A percentile compares a stretch with the other conserved stretches of the same genome.
phyloP scores from a whole-genome alignment of 202 grass and related monocot genomes.

The Zizania palustris region DNA sequence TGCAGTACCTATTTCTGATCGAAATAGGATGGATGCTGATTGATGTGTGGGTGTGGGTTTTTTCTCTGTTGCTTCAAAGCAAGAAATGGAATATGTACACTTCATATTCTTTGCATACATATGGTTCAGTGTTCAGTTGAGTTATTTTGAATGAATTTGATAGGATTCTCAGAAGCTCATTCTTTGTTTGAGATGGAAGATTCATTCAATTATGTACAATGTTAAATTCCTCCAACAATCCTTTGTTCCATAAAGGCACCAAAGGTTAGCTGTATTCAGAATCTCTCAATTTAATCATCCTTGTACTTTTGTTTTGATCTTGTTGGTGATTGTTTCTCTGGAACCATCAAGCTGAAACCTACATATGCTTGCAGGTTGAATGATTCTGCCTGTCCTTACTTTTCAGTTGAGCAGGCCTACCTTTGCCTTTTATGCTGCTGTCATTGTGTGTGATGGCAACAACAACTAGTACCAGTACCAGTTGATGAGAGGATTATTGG shows the following conservation, averaged over 20 bases:
- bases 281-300: not conserved
- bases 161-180: not conserved
- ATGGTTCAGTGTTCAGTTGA: not conserved
- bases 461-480: not conserved
- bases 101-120: too few species aligned
- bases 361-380: not conserved
- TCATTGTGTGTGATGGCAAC: slow-evolving; percentile 8
- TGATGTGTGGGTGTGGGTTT: slow-evolving; percentile 14
- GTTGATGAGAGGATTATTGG: slow-evolving; percentile 21
- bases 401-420: not conserved
- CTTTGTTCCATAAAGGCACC: not conserved
- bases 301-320: not conserved
- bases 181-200: not conserved
- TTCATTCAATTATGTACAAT: not conserved
- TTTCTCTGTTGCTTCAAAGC: slow-evolving; percentile 51
- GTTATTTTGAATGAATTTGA: too few species aligned
- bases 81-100: slow-evolving; percentile 43
- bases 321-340: not conserved
- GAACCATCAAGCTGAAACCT: not conserved
- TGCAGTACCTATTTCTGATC: slow-evolving; percentile 34
- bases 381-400: not conserved
- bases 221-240: not conserved
- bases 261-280: not conserved
- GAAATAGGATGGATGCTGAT: slow-evolving; percentile 31
- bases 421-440: too few species aligned